Evolutionary conservation across 1,139 yeast genomes (phyloP), one percentile per base, ranked within the genome.

Genomic region (Pichia sp.): DNA sequence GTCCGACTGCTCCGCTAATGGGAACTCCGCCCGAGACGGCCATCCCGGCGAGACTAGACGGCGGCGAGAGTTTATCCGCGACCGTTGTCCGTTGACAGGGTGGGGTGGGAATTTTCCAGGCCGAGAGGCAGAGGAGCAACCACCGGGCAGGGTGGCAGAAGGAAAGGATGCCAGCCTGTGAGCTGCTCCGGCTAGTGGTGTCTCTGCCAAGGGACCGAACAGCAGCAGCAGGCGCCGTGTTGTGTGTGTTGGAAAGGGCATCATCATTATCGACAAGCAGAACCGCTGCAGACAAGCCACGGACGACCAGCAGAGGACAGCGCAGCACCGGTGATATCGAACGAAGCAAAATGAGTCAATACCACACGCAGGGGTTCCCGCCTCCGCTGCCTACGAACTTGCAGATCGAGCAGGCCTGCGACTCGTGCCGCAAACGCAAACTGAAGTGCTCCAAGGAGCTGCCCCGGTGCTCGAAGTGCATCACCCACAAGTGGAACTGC

Each of bases 381-480:
- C 29, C 54, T 14, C 46, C 52, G 2, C 33, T 41, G 5, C 48
- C 55, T 44, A 40, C 60, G 54, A 48, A 49, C 31, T 33, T 52
- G 14, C 46, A 43, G n/a, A 65, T 68, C 7, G 72, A 69, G 54
- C 73, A 70, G 53, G 71, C 72, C 8, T 81, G 85, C 64, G 85
- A 81, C 63, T 79, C 84, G 14, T 81, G 85, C 65, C 74, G 85
- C 49, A 78, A 78, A 62, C 71, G 85, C 54, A 81, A 81, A 65
- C 71, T 81, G 56, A 78, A 78, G 62, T 81, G 85, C 61, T 77
- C 84, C 47, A 81, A 81, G 67, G 90, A 85, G 61, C 76, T 72
- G 43, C 97, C 96, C 5, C 80, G 80, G 60, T 89, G 96, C 67
- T 75, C 85, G 49, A 88, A 88, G 67, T 89, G 97, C 71, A 71